A percentile compares a stretch with the other conserved stretches of the same genome.
These are phyloP conservation scores for Kazachstania bromeliacearum DNA, from an alignment of 805 yeast genomes.

Conservation along the genomic window DNA sequence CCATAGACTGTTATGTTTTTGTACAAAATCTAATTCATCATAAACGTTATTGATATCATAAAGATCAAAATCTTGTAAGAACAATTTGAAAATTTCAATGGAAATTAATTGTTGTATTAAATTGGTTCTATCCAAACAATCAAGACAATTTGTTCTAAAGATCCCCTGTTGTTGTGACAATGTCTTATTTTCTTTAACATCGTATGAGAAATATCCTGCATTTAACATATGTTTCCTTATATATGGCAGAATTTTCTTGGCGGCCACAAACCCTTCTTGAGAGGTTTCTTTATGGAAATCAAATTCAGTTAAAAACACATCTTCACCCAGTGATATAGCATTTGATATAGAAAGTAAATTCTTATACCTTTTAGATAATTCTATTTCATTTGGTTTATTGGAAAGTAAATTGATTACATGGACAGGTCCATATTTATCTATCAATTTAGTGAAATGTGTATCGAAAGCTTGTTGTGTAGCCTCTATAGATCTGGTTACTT, in stretches of 20 bases:
- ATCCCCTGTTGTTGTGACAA: slow-evolving; percentile 79
- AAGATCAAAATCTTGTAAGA: slow-evolving; percentile 35
- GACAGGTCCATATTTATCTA: slow-evolving; percentile 72
- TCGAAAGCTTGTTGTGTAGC: slow-evolving; percentile 89
- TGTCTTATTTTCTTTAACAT: slow-evolving; percentile 42
- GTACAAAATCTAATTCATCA: slow-evolving; percentile 47
- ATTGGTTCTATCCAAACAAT: slow-evolving; percentile 90
- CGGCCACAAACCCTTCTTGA: slow-evolving; percentile 78
- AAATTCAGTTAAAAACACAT: slow-evolving; percentile 61
- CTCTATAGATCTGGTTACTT: slow-evolving; percentile 75
- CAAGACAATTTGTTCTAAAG: slow-evolving; percentile 87
- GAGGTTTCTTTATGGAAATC: slow-evolving; percentile 92
- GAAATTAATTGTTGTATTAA: slow-evolving; percentile 79
- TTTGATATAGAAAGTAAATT: slow-evolving; percentile 42
- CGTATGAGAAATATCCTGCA: slow-evolving; percentile 77
- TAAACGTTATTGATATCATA: slow-evolving; percentile 12
- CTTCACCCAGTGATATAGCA: slow-evolving; percentile 19
- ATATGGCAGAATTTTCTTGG: slow-evolving; percentile 55
- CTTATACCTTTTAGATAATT: slow-evolving; percentile 55
- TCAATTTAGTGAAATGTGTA: slow-evolving; percentile 62
- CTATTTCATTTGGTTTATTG: slow-evolving; percentile 66
- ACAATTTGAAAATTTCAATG: slow-evolving; percentile 51
- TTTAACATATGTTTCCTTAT: slow-evolving; percentile 57
- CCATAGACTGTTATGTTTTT: slow-evolving; percentile 79
- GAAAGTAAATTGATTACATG: slow-evolving; percentile 80